Base-by-base conservation (phyloP, 2,329 filamentous ascomycete genomes). In the Trichoderma cornu-damae region DNA sequence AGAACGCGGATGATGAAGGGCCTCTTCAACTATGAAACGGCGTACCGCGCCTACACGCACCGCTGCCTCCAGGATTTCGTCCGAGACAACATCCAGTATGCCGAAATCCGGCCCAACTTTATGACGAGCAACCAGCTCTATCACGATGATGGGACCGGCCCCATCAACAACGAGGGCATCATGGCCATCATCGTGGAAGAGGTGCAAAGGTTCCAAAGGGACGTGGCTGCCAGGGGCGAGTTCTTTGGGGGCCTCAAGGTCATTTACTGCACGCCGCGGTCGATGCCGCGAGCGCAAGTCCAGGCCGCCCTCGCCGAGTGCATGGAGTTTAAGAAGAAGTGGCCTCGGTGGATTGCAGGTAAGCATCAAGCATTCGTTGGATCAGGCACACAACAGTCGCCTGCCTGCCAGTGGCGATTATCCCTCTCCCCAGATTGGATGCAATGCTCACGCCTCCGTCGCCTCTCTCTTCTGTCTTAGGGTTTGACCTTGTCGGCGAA, bases 1-100 rank as follows among this genome's bases (percentile, higher is more conserved):
- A 78, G 85, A 3, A 89, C 86, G 3, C 78, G 84, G 49, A 86
- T 86, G 73, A 88, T 89, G 79, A 89, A 89, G 66, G 86, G 86
- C 0, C 73, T 89, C 0, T 79, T 88, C 64, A 86, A 86, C 66
- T 88, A 88, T 63, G 79, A 83, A 65, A 76, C 74, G 3, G 83
- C 84, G 3, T 88, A 84, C 65, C 73, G 75, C 46, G 74, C 71
- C 67, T 89, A 89, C 63, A 86, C 85, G 2, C 72, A 74, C 8
- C 67, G 73, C 3, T 83, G 82, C 18, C 80, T 88, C 9, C 73
- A 84, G 58, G 80, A 83, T 59, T 84, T 89, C 67, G 78, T 83
- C 20, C 65, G 74, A 5, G 85, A 89, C 65, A 82, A 82, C 42
- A 84, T 89, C 61, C 85, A 86, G 70, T 89, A 88, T 63, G 85